Evolutionary conservation across 495 filamentous ascomycete genomes (phyloP).

Genomic region (Aspergillus egyptiacus): DNA sequence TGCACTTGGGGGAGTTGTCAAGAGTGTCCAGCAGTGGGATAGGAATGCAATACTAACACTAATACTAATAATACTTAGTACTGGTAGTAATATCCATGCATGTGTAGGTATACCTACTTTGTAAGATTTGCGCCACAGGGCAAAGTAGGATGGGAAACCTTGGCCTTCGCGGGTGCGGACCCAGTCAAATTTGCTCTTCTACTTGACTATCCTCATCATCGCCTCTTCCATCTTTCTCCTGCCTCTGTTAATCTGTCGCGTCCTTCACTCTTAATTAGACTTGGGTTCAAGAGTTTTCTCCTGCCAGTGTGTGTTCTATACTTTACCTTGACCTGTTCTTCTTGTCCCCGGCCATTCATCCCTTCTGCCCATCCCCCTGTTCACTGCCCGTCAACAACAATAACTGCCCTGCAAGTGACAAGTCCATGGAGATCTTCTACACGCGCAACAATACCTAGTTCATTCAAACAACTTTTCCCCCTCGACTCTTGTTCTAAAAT

Average conservation of each 20-base stretch:
- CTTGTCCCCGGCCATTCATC: background rate
- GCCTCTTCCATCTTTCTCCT: background rate
- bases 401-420: background rate
- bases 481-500: too few relatives aligned
- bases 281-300: background rate
- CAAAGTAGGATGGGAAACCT: background rate
- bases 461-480: background rate
- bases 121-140: constrained; percentile 5
- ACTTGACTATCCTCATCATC: constrained; percentile 10
- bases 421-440: constrained; percentile 13
- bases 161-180: background rate
- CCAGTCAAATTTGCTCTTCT: constrained; percentile 12
- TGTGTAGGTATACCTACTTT: background rate
- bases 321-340: background rate
- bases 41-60: too few relatives aligned
- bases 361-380: constrained; percentile 4
- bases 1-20: too few relatives aligned
- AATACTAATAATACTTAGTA: too few relatives aligned
- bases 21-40: too few relatives aligned
- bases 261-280: background rate
- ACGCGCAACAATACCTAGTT: constrained; percentile 4
- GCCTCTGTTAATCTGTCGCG: background rate
- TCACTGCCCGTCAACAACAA: constrained; percentile 11
- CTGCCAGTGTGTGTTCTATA: background rate
- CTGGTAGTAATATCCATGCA: background rate